phyloP scores from a whole-genome alignment of 106 monocot genomes.

The Dioscorea zingiberensis region DNA sequence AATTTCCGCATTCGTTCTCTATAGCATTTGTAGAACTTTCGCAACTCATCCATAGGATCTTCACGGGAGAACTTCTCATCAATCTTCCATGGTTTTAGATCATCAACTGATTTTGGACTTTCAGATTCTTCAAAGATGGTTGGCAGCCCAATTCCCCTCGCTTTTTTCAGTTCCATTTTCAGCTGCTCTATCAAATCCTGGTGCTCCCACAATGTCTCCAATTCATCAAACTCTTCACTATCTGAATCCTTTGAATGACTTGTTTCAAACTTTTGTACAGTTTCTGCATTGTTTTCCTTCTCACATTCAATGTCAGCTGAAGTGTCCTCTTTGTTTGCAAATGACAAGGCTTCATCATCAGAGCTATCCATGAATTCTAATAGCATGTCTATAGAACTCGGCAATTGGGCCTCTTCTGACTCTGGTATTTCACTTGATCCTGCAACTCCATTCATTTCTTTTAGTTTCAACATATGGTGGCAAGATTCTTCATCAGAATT shows the following conservation, averaged over 20 bases:
- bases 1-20: slow-evolving; percentile 81
- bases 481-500: background rate
- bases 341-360: background rate
- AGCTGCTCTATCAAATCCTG: slow-evolving; percentile 82
- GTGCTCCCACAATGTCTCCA: slow-evolving; percentile 66
- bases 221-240: slow-evolving; percentile 15
- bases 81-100: slow-evolving; percentile 46
- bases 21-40: slow-evolving; percentile 77
- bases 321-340: background rate
- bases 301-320: background rate
- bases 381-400: too few species aligned
- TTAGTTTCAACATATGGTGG: too few species aligned
- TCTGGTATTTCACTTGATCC: too few species aligned
- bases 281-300: slow-evolving; percentile 4
- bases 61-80: slow-evolving; percentile 44
- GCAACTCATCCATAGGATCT: slow-evolving; percentile 68
- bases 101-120: slow-evolving; percentile 30
- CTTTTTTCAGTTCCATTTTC: slow-evolving; percentile 67
- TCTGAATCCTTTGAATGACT: background rate
- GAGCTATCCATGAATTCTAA: background rate
- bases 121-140: slow-evolving; percentile 82
- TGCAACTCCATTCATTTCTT: too few species aligned
- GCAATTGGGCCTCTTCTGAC: too few species aligned
- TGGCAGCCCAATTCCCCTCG: slow-evolving; percentile 48
- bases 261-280: slow-evolving; percentile 2